phyloP scores from a whole-genome alignment of 2,329 filamentous ascomycete genomes.

The Aureobasidium mangrovei region DNA sequence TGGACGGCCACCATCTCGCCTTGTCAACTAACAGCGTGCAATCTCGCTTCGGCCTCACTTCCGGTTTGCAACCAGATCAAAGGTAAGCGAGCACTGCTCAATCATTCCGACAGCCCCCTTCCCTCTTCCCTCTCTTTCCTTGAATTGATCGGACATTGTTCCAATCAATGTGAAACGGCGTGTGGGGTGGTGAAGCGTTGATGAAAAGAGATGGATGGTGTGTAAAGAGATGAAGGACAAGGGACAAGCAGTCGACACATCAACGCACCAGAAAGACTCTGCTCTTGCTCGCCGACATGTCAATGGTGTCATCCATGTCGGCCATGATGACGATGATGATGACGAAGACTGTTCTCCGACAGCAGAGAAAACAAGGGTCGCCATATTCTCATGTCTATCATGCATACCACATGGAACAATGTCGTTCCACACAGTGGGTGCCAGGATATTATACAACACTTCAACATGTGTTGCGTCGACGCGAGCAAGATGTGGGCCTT shows the following conservation, averaged over 20 bases:
- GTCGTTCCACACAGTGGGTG: background rate
- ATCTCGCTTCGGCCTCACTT: slow-evolving; percentile 4
- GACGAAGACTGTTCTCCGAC: background rate
- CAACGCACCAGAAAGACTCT: background rate
- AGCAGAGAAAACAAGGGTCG: background rate
- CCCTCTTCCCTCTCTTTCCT: background rate
- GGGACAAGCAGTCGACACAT: background rate
- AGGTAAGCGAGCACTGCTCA: slow-evolving; percentile 10
- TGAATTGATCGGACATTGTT: background rate
- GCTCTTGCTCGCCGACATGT: background rate
- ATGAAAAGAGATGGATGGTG: background rate
- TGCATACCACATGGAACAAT: slow-evolving; percentile 5
- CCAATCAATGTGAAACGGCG: background rate
- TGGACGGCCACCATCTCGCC: slow-evolving; percentile 7
- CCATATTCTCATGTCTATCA: slow-evolving; percentile 1
- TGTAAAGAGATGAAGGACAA: background rate
- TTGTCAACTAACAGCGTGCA: slow-evolving; percentile 2
- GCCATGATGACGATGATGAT: background rate
- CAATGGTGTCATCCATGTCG: background rate
- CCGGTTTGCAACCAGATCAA: background rate
- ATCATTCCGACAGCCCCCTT: background rate
- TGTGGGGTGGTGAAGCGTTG: background rate
- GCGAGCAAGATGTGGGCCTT: background rate
- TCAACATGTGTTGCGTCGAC: slow-evolving; percentile 11
- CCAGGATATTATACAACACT: background rate